phyloP scores from a whole-genome alignment of 139 green algal genomes.

The Asterochloris sp. region DNA sequence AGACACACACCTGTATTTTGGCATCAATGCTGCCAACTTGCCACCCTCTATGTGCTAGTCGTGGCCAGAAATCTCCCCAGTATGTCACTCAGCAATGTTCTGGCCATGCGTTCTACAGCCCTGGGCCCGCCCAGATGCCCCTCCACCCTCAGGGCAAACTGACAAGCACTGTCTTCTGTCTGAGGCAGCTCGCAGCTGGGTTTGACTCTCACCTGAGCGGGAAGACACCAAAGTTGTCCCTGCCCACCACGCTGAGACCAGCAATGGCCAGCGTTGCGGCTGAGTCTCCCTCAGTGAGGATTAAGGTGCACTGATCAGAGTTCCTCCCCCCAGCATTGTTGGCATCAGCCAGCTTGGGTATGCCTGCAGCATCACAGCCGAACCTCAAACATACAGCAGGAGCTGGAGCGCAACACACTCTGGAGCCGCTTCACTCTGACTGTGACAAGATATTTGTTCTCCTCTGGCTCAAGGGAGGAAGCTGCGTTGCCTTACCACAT shows the following conservation, averaged over 20 bases:
- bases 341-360: constrained; percentile 97
- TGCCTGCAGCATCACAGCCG: constrained; percentile 50
- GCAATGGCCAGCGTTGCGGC: constrained; percentile 95
- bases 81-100: too few species aligned
- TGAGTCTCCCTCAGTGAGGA: constrained; percentile 98
- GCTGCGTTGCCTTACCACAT: too few species aligned
- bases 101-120: too few species aligned
- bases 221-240: constrained; percentile 97
- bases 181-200: not conserved
- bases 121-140: too few species aligned
- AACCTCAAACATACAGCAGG: not conserved
- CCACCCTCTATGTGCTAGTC: too few species aligned
- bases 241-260: constrained; percentile 91
- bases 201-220: constrained; percentile 69
- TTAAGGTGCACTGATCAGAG: constrained; percentile 94
- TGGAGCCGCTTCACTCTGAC: too few species aligned
- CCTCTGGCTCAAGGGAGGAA: too few species aligned
- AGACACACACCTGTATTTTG: too few species aligned
- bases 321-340: constrained; percentile 92
- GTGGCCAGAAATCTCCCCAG: too few species aligned
- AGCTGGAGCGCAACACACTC: too few species aligned
- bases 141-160: not conserved
- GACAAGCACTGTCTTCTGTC: not conserved
- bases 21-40: too few species aligned
- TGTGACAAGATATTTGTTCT: too few species aligned